Conservation (phyloP, 495 filamentous ascomycete genomes). For the Neurospora sp. region DNA sequence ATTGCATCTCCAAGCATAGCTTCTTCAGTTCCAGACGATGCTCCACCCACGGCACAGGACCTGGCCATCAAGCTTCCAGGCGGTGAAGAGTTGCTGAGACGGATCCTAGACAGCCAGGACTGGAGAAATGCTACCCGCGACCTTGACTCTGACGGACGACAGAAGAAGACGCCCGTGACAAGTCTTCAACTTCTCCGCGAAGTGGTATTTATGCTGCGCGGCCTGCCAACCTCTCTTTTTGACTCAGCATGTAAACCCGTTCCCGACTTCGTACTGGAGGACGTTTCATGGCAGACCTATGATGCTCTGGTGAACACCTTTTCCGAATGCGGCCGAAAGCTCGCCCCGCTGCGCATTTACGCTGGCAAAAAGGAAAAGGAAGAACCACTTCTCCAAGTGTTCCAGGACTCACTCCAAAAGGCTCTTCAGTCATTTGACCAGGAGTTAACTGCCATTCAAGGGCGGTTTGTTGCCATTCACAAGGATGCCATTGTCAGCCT, state of each 20-base stretch:
- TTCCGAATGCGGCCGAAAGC: slow-evolving; percentile 28
- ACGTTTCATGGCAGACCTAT: slow-evolving; percentile 32
- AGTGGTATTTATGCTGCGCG: slow-evolving; percentile 72
- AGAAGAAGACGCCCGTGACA: slow-evolving; percentile 43
- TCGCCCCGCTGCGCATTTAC: slow-evolving; percentile 28
- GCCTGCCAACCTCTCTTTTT: slow-evolving; percentile 66
- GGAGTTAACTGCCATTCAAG: slow-evolving; percentile 34
- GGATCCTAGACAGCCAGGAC: slow-evolving; percentile 50
- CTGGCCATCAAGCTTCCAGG: slow-evolving; percentile 19
- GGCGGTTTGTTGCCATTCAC: slow-evolving; percentile 30
- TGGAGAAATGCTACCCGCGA: slow-evolving; percentile 40
- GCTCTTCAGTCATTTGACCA: slow-evolving; percentile 34
- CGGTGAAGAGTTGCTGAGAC: slow-evolving; percentile 34
- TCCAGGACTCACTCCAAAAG: slow-evolving; percentile 34
- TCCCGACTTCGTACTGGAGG: slow-evolving; percentile 25
- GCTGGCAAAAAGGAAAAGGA: slow-evolving; percentile 17
- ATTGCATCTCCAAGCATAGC: slow-evolving; percentile 22
- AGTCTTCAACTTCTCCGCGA: slow-evolving; percentile 72
- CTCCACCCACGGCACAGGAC: slow-evolving; percentile 27
- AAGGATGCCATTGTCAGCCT: slow-evolving; percentile 44
- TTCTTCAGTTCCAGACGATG: slow-evolving; percentile 19
- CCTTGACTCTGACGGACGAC: slow-evolving; percentile 21
- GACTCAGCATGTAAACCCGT: slow-evolving; percentile 27
- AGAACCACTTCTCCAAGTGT: slow-evolving; percentile 39
- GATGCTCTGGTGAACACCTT: slow-evolving; percentile 29